Evolutionary conservation across 2,329 filamentous ascomycete species (phyloP), one percentile per base, ranked within the genome.

Genomic region (Arachnopeziza araneosa): DNA sequence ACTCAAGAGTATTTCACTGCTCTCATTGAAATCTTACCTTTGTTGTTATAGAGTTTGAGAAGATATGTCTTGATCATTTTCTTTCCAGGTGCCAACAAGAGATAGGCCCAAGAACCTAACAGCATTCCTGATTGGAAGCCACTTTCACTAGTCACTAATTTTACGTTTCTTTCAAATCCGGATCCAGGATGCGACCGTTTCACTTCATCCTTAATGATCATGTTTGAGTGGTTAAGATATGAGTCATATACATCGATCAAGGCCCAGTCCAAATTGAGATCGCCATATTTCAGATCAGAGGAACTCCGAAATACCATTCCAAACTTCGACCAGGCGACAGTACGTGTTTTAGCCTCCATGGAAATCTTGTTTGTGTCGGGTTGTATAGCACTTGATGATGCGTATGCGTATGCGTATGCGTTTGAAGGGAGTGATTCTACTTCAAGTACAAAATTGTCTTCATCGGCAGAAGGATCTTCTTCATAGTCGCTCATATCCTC

Each of bases 261-360:
- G 24, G 55, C 60, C 58, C 57, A 60, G 48, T 58, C 58, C 17
- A 56, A 49, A 36, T 57, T 64, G 26, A 5, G 24, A 30, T 21
- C 56, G 36, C 50, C 55, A 54, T 54, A 22, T 51, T 17, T 3
- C 55, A 21, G 36, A 54, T 52, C 24, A n/a, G 2, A 24, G 6
- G 60, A 58, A 14, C 36, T 36, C 21, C 19, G 17, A 17, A 14
- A 56, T 17, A 56, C 19, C 4, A n/a, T 21, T 30, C 22, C 23
- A n/a, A 51, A 19, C n/a, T 8, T 17, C 23, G 44, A 14, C 48
- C 44, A 17, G 36, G 10, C 36, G 17, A 14, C 4, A 19, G 36
- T 44, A 44, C 12, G 17, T 44, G 36, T 6, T 44, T 19, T 12
- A 14, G 36, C 12, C 10, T 19, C 17, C 4, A 14, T 44, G 6